Base-by-base conservation (phyloP, 164 flowering plant species). In the Chimonanthus salicifolius region DNA sequence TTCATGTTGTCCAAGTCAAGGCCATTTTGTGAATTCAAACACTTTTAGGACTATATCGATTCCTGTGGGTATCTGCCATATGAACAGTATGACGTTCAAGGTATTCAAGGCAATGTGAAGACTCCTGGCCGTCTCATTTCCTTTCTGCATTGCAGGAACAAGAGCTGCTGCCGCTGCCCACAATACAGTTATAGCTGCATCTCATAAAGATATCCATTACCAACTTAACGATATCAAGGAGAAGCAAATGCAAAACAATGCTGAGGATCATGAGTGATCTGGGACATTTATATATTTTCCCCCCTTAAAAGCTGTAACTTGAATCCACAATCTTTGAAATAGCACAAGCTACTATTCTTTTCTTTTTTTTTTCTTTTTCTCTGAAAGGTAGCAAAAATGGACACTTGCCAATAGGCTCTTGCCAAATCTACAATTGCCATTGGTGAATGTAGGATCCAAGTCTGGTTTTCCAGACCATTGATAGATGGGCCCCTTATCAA, bases 81-180 rank as follows among this genome's bases (percentile, higher is more conserved):
- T 43, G 71, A 94, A 94, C 71, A 94, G 94, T 48, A 82, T 54
- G 33, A 94, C 95, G 72, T 94, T 94, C 44, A 89, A 16, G 4
- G 80, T 74, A 81, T 91, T 94, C 83, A 94, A 73, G 4, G 97
- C 87, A 64, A 94, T 92, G 84, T 94, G 99, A 44, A 94, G 93
- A 80, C 78, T 94, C 77, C 99, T 90, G 3, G 99, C 97, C 8
- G 95, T 88, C 71, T 92, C 97, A 68, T 68, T 91, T 47, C 99
- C 99, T 78, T 92, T 94, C 84, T 94, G 98, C 97, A 94, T 94
- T 49, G 85, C 58, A 60, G 98, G 97, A 7, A 92, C 97, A 11
- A 94, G 90, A 20, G 98, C 89, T 10, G 98, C 98, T 4, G 97
- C 97, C 3, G 85, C 88, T 68, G 98, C 98, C 98, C 98, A 94